Evolutionary conservation across 257 asterid species (phyloP).

Genomic region (Rhazya stricta): DNA sequence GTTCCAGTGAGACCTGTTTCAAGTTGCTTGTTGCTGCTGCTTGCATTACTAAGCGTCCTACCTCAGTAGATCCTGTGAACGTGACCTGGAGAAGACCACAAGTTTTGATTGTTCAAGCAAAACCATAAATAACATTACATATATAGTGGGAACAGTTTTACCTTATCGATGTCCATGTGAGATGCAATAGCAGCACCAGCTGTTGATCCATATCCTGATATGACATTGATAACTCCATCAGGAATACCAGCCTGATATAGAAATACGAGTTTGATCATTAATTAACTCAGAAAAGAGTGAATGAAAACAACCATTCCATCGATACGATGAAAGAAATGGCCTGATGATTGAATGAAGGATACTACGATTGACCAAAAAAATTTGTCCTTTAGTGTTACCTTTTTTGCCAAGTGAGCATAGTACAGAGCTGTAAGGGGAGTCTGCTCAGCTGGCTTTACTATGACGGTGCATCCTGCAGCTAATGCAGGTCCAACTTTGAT

Average conservation of each 20-base stretch:
- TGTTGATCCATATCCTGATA: constrained; percentile 63
- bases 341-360: not conserved
- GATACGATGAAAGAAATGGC: too few species aligned
- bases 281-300: not conserved
- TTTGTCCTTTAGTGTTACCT: not conserved
- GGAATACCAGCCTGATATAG: constrained; percentile 65
- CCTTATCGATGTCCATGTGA: constrained; percentile 84
- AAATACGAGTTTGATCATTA: not conserved
- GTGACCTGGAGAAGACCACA: constrained; percentile 40
- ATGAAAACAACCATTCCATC: too few species aligned
- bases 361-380: not conserved
- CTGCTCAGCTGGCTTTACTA: constrained; percentile 31
- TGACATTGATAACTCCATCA: constrained; percentile 67
- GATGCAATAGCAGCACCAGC: constrained; percentile 80
- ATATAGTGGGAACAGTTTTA: constrained; percentile 3
- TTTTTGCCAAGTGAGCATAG: constrained; percentile 28
- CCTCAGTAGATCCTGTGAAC: constrained; percentile 78
- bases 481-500: constrained; percentile 25
- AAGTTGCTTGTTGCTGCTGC: constrained; percentile 75
- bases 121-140: too few species aligned
- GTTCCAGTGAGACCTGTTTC: constrained; percentile 68
- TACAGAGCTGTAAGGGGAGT: constrained; percentile 31
- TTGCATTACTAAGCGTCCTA: constrained; percentile 67
- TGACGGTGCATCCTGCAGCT: constrained; percentile 31
- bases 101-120: too few species aligned